phyloP scores from a whole-genome alignment of 495 filamentous ascomycete genomes.

The Articulospora tetracladia region DNA sequence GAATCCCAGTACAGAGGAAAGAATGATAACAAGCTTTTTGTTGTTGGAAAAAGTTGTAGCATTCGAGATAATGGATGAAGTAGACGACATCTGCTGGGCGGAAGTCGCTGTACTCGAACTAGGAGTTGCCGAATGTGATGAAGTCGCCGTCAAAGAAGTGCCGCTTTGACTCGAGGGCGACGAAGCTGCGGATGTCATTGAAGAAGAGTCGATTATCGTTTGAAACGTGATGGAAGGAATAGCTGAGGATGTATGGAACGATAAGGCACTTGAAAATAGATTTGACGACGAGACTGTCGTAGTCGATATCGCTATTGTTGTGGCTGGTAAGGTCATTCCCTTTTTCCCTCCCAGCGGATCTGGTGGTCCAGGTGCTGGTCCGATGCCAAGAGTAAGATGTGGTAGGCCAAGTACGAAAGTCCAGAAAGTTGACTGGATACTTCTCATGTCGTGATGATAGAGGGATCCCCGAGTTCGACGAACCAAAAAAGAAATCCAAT shows the following conservation, averaged over 20 bases:
- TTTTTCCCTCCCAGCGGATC: neutral
- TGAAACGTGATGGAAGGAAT: neutral
- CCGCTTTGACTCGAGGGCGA: neutral
- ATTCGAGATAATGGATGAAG: neutral
- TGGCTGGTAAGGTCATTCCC: neutral
- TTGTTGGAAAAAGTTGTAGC: neutral
- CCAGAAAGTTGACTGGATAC: neutral
- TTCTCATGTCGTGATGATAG: conserved; percentile 19
- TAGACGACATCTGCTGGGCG: conserved; percentile 3
- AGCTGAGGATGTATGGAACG: neutral
- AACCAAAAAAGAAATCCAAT: conserved; percentile 7
- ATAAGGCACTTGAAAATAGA: neutral
- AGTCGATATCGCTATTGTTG: neutral
- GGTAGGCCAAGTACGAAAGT: conserved; percentile 5
- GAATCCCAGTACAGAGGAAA: conserved; percentile 20
- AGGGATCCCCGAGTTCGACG: neutral
- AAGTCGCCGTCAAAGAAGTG: neutral
- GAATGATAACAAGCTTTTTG: conserved; percentile 20
- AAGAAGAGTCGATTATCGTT: conserved; percentile 7
- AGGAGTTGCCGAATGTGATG: neutral
- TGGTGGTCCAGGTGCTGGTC: neutral
- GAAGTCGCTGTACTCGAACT: neutral
- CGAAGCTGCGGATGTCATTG: conserved; percentile 1
- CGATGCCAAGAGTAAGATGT: neutral
- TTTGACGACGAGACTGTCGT: neutral